Percentiles rank a stretch among this genome's conserved stretches.
Evolutionary conservation across 225 moss, liverwort and hornwort genomes (phyloP).

Genomic region (Anthoceros angustus): DNA sequence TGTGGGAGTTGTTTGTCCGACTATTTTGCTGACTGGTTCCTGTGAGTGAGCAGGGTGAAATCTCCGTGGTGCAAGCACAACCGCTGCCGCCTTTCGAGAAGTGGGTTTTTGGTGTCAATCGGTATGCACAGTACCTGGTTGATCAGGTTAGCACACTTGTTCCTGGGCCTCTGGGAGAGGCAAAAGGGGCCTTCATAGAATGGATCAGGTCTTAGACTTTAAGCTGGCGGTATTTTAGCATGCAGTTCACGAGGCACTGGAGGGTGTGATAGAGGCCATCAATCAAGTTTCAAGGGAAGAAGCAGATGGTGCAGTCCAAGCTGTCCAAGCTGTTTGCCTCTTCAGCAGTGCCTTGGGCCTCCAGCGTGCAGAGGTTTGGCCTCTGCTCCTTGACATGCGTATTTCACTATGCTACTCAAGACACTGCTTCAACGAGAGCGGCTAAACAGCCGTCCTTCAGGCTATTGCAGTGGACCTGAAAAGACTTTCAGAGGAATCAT

Average conservation of each 20-base stretch:
- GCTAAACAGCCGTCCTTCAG: slow-evolving; percentile 19
- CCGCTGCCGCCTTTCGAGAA: slow-evolving; percentile 77
- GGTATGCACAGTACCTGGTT: slow-evolving; percentile 65
- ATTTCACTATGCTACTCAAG: too few species aligned
- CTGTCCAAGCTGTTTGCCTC: slow-evolving; percentile 25
- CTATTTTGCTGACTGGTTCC: not conserved
- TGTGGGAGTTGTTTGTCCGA: slow-evolving; percentile 4
- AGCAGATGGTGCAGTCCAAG: slow-evolving; percentile 12
- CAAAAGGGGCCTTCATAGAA: slow-evolving; percentile 1
- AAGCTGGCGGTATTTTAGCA: slow-evolving; percentile 42
- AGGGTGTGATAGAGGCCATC: slow-evolving; percentile 41
- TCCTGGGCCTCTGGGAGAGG: slow-evolving; percentile 7
- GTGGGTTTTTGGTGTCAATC: slow-evolving; percentile 72
- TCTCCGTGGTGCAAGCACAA: slow-evolving; percentile 52
- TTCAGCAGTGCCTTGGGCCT: slow-evolving; percentile 12
- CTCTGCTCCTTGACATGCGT: too few species aligned
- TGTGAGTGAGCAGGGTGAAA: slow-evolving; percentile 61
- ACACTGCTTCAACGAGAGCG: too few species aligned
- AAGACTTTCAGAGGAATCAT: slow-evolving; percentile 22
- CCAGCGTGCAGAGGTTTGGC: not conserved
- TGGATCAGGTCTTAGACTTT: not conserved
- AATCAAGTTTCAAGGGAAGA: slow-evolving; percentile 21
- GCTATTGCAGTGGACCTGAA: slow-evolving; percentile 40
- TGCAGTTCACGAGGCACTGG: slow-evolving; percentile 63
- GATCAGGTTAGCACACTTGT: slow-evolving; percentile 50